phyloP scores from a whole-genome alignment of 495 filamentous ascomycete species.

The Parmelia sp. region DNA sequence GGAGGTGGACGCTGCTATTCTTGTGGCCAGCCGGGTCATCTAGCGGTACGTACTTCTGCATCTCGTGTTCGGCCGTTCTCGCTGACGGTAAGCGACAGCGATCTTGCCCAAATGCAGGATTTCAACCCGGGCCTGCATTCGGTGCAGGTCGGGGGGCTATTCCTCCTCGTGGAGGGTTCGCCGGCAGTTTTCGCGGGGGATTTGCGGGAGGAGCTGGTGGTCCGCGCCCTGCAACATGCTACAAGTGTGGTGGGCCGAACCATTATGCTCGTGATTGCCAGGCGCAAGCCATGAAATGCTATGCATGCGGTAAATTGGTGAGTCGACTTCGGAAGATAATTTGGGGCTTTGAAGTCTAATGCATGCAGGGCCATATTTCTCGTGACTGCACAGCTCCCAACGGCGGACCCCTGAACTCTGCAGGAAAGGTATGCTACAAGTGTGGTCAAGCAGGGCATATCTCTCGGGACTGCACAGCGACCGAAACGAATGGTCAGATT shows the following conservation, averaged over 20 bases:
- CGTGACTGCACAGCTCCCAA: conserved; percentile 97
- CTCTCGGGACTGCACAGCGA: conserved; percentile 77
- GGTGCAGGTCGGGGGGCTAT: conserved; percentile 58
- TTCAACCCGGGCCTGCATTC: conserved; percentile 43
- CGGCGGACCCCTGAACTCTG: conserved; percentile 89
- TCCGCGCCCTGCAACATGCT: conserved; percentile 86
- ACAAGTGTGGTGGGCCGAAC: conserved; percentile 99
- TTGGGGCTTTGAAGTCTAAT: conserved; percentile 8
- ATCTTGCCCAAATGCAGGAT: conserved; percentile 68
- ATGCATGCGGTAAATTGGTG: conserved; percentile 91
- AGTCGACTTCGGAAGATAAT: conserved; percentile 23
- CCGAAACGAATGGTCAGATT: conserved; percentile 50
- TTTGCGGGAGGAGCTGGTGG: conserved; percentile 51
- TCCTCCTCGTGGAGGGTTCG: conserved; percentile 60
- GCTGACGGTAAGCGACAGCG: conserved; percentile 45
- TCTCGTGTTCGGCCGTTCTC: neutral
- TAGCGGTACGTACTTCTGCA: conserved; percentile 54
- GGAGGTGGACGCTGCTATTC: conserved; percentile 87
- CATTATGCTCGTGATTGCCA: conserved; percentile 99
- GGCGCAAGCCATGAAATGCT: conserved; percentile 99
- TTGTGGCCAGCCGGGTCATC: conserved; percentile 86
- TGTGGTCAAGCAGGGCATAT: conserved; percentile 96
- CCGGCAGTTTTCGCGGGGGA: conserved; percentile 61
- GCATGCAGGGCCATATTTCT: conserved; percentile 74
- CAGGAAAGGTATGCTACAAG: conserved; percentile 97